phyloP scores from a whole-genome alignment of 148 eudicot genomes.

The Fagopyrum tataricum region DNA sequence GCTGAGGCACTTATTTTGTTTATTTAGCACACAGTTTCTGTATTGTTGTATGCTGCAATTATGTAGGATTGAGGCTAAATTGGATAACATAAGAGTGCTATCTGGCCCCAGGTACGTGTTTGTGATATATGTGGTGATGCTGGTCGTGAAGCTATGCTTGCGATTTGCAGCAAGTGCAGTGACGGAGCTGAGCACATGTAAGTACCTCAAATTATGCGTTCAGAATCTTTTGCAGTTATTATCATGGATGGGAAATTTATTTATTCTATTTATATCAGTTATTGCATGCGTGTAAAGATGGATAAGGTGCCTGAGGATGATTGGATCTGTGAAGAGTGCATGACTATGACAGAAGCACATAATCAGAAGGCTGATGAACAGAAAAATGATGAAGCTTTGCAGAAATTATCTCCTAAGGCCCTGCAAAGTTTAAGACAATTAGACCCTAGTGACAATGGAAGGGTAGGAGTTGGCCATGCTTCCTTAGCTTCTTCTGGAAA shows the following conservation, averaged over 20 bases:
- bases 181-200: conserved; percentile 50
- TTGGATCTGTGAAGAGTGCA: conserved; percentile 48
- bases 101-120: conserved; percentile 29
- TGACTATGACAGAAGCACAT: conserved; percentile 19
- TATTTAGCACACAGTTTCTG: background rate
- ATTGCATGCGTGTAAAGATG: conserved; percentile 40
- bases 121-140: conserved; percentile 47
- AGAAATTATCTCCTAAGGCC: conserved; percentile 16
- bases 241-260: conserved; percentile 5
- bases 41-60: background rate
- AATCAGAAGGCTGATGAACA: conserved; percentile 13
- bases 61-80: background rate
- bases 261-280: conserved; percentile 20
- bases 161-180: conserved; percentile 37
- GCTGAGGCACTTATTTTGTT: background rate
- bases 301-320: conserved; percentile 29
- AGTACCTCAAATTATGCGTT: conserved; percentile 1
- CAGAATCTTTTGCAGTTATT: background rate
- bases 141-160: conserved; percentile 41
- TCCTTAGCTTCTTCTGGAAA: conserved; percentile 21
- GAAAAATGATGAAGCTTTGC: conserved; percentile 15
- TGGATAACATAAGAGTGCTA: conserved; percentile 10
- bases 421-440: background rate
- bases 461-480: conserved; percentile 7
- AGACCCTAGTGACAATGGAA: conserved; percentile 12